Evolutionary conservation across 140 eudicot species (phyloP).

Genomic region (Oenanthe javanica): DNA sequence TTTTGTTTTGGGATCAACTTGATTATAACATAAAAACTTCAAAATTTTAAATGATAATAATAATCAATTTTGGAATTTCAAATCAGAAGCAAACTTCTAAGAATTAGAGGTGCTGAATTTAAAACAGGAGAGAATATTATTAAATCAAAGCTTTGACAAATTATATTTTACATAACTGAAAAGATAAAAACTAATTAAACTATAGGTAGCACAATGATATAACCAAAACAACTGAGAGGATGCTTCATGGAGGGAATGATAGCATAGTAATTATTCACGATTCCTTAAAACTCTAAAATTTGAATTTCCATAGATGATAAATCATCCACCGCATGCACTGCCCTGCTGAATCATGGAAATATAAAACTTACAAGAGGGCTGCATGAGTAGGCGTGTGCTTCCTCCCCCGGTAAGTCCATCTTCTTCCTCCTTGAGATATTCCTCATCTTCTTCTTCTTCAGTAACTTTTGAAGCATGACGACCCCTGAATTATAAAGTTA

Average conservation of each 20-base stretch:
- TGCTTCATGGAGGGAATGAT: background rate
- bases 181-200: background rate
- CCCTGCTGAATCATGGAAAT: background rate
- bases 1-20: background rate
- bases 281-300: background rate
- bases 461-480: constrained; percentile 98
- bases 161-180: background rate
- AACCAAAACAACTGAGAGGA: background rate
- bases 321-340: background rate
- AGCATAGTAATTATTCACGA: background rate
- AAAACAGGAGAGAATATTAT: background rate
- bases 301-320: too few relatives aligned
- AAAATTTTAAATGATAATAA: background rate
- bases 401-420: constrained; percentile 74
- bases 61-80: background rate
- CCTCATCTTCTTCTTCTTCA: constrained; percentile 98
- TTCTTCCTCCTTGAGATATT: constrained; percentile 90
- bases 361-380: constrained; percentile 77
- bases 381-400: constrained; percentile 70
- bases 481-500: constrained; percentile 43
- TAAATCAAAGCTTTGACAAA: background rate
- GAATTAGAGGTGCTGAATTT: background rate
- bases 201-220: background rate
- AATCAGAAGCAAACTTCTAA: background rate
- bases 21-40: background rate